These are phyloP conservation scores for Physcomitrellopsis africana DNA, from an alignment of 225 moss, liverwort and hornwort genomes.

Conservation along the genomic window DNA sequence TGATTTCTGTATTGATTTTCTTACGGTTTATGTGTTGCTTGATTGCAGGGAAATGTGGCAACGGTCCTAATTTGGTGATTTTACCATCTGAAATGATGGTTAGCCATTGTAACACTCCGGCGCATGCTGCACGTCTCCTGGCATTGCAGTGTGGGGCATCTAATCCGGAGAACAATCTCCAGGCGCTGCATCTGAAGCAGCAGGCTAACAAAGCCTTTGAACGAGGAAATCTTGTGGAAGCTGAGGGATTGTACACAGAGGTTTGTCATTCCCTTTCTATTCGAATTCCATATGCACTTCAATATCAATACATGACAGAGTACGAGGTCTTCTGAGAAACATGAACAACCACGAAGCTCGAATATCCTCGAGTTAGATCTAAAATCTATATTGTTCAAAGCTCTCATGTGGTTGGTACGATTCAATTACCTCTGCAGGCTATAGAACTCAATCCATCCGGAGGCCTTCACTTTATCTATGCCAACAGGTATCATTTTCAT, in stretches of 20 bases:
- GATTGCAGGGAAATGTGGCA: conserved; percentile 67
- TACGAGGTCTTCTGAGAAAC: background rate
- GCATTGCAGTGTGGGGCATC: conserved; percentile 68
- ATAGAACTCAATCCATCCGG: conserved; percentile 59
- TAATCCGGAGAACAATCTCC: conserved; percentile 62
- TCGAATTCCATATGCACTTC: background rate
- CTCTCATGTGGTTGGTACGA: background rate
- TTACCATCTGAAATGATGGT: conserved; percentile 70
- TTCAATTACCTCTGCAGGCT: conserved; percentile 34
- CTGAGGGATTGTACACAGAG: conserved; percentile 64
- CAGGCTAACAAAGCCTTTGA: conserved; percentile 72
- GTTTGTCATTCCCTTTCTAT: conserved; percentile 22
- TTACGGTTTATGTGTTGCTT: too few relatives aligned
- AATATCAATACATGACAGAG: background rate
- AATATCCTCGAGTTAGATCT: too few relatives aligned
- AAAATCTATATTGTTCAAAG: background rate
- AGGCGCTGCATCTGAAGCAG: conserved; percentile 68
- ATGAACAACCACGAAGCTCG: too few relatives aligned
- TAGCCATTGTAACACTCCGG: conserved; percentile 79
- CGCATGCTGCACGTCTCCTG: conserved; percentile 73
- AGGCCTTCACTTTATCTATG: conserved; percentile 62
- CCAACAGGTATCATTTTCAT: conserved; percentile 43
- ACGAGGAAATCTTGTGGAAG: conserved; percentile 45
- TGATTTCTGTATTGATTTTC: background rate
- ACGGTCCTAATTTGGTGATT: conserved; percentile 75